Evolutionary conservation across 2,329 filamentous ascomycete species (phyloP).

Genomic region (Fulvia fulva): DNA sequence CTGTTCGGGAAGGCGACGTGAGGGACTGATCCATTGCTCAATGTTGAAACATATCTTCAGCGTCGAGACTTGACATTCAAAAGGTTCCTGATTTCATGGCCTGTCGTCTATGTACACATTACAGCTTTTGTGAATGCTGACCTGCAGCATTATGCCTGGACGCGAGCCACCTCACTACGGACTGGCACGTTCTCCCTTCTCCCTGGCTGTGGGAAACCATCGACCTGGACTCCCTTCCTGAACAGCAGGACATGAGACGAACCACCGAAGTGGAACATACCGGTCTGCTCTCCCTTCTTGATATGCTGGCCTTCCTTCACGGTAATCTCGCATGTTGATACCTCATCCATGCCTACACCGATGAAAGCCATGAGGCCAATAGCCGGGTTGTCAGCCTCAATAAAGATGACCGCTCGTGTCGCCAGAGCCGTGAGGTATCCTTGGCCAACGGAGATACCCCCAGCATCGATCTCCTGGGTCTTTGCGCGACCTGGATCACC

Average conservation of each 20-base stretch:
- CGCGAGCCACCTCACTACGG: conserved; percentile 34
- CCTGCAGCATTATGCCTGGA: conserved; percentile 12
- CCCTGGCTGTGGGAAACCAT: conserved; percentile 33
- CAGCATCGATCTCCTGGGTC: conserved; percentile 39
- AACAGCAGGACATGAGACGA: conserved; percentile 68
- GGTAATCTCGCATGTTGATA: conserved; percentile 63
- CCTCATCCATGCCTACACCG: conserved; percentile 72
- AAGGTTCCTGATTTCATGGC: neutral
- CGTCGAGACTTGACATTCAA: too few relatives aligned
- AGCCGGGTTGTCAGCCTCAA: conserved; percentile 63
- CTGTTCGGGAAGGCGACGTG: neutral
- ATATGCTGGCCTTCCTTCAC: conserved; percentile 63
- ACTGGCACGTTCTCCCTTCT: conserved; percentile 38
- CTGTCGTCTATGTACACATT: neutral
- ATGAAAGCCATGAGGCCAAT: conserved; percentile 69
- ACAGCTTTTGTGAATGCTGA: neutral
- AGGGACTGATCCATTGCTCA: too few relatives aligned
- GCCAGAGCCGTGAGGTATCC: conserved; percentile 66
- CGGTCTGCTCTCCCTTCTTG: conserved; percentile 66
- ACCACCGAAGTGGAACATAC: conserved; percentile 80
- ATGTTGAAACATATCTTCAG: too few relatives aligned
- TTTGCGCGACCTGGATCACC: conserved; percentile 27
- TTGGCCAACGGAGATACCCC: conserved; percentile 49
- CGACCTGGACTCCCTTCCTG: conserved; percentile 49
- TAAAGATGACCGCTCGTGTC: conserved; percentile 65